These are phyloP conservation scores for Neopestalotiopsis rosae DNA, from an alignment of 2,329 filamentous ascomycete species.

Conservation along the genomic window DNA sequence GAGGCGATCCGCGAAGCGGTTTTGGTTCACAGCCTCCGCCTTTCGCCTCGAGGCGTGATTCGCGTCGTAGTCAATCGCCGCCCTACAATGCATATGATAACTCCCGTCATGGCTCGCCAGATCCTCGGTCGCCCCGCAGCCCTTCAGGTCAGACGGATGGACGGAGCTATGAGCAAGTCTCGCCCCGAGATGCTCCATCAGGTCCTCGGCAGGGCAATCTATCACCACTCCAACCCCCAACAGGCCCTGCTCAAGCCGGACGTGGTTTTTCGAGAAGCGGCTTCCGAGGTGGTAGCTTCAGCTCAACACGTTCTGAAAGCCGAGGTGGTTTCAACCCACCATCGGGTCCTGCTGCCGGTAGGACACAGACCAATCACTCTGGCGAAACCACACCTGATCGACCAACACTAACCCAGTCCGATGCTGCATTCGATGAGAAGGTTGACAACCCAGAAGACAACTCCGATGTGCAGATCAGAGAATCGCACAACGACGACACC, in stretches of 20 bases:
- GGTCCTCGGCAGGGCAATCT: constrained; percentile 61
- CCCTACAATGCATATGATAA: constrained; percentile 59
- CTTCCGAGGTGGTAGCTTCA: constrained; percentile 65
- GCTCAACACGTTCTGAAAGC: constrained; percentile 53
- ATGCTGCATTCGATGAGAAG: constrained; percentile 30
- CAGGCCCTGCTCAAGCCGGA: constrained; percentile 60
- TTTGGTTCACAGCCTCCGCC: constrained; percentile 37
- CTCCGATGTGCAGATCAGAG: neutral
- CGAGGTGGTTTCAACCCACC: constrained; percentile 46
- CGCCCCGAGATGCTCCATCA: constrained; percentile 50
- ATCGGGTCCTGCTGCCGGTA: constrained; percentile 22
- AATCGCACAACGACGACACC: constrained; percentile 56
- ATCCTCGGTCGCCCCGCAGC: constrained; percentile 63
- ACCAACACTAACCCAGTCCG: constrained; percentile 30
- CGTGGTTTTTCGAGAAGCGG: constrained; percentile 54
- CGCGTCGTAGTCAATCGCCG: constrained; percentile 53
- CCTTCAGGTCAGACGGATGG: constrained; percentile 57
- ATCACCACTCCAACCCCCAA: constrained; percentile 61
- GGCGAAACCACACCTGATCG: constrained; percentile 39
- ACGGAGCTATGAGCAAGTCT: constrained; percentile 49
- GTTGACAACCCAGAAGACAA: neutral
- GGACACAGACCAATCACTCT: constrained; percentile 32
- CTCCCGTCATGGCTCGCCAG: constrained; percentile 65
- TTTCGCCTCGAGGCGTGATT: constrained; percentile 43
- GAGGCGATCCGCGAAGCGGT: constrained; percentile 43